Percentiles rank a stretch among this genome's conserved stretches.
Conservation (phyloP, 371 early-diverging fungal species). For the Caulochytrium protostelioides region DNA sequence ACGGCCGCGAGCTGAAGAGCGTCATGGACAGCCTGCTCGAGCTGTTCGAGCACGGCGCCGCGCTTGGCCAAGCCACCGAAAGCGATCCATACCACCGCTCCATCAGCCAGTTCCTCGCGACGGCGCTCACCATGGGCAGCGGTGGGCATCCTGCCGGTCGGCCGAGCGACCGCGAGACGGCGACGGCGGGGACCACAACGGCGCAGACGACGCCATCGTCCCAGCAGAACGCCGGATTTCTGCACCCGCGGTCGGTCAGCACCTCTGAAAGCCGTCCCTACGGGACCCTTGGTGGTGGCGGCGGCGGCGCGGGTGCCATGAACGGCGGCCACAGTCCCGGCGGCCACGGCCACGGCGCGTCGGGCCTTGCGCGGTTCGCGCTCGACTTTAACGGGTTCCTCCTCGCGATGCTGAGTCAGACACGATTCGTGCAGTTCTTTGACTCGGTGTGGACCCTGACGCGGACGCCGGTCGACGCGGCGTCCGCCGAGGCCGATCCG, state of each 20-base stretch:
- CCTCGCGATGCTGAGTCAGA: slow-evolving; percentile 23
- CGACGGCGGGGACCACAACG: background rate
- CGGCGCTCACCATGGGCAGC: too few relatives aligned
- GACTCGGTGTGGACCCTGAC: slow-evolving; percentile 14
- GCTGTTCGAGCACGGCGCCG: slow-evolving; percentile 16
- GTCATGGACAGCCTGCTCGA: slow-evolving; percentile 26
- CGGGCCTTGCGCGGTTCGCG: background rate
- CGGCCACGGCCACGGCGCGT: too few relatives aligned
- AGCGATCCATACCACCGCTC: background rate
- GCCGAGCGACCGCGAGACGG: background rate
- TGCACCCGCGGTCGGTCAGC: background rate
- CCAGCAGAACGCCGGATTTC: background rate
- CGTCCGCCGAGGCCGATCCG: too few relatives aligned
- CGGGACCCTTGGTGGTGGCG: background rate
- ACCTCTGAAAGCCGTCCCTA: background rate
- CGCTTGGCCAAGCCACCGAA: slow-evolving; percentile 1
- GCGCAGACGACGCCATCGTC: background rate
- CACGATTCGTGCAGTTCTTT: slow-evolving; percentile 26
- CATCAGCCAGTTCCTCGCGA: too few relatives aligned
- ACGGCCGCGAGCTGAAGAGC: slow-evolving; percentile 20
- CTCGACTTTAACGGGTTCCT: slow-evolving; percentile 28
- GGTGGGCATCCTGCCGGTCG: background rate
- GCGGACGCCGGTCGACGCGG: too few relatives aligned
- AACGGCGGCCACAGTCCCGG: too few relatives aligned
- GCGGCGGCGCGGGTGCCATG: too few relatives aligned